A percentile compares a stretch with the other conserved stretches of the same genome.
Evolutionary conservation across 1,284 basidiomycete species (phyloP).

Genomic region (Neotropicomus parvogracilis): DNA sequence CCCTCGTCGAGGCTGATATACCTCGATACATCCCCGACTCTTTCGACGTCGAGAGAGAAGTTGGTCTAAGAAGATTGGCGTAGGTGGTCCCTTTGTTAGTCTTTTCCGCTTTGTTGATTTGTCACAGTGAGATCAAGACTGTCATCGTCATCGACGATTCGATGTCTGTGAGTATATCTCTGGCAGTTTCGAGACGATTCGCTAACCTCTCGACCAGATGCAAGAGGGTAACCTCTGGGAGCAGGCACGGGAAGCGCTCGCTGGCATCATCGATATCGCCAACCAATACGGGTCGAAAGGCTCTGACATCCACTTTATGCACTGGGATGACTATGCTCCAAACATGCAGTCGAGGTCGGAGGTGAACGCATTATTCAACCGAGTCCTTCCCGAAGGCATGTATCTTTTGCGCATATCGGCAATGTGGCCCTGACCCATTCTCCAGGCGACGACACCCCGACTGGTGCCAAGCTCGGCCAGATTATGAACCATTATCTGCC

Average conservation of each 20-base stretch:
- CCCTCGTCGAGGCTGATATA: conserved; percentile 28
- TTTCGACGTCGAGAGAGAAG: conserved; percentile 17
- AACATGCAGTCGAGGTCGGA: conserved; percentile 33
- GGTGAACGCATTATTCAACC: conserved; percentile 31
- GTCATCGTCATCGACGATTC: conserved; percentile 48
- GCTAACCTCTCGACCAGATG: conserved; percentile 32
- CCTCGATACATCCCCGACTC: conserved; percentile 26
- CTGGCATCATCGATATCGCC: conserved; percentile 41
- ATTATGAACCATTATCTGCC: conserved; percentile 41
- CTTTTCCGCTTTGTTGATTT: conserved; percentile 2
- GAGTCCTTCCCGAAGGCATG: conserved; percentile 32
- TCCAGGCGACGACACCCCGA: conserved; percentile 42
- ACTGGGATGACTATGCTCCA: conserved; percentile 31
- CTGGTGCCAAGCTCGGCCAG: conserved; percentile 39
- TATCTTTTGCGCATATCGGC: not conserved
- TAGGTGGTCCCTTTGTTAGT: conserved; percentile 12
- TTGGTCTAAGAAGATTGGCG: conserved; percentile 24
- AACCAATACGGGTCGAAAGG: conserved; percentile 39
- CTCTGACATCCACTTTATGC: conserved; percentile 46
- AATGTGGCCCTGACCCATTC: conserved; percentile 1
- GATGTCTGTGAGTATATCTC: conserved; percentile 34
- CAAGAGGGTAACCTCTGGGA: conserved; percentile 38
- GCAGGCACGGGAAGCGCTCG: conserved; percentile 41
- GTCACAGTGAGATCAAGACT: conserved; percentile 32
- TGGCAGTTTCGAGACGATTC: not conserved